phyloP scores from a whole-genome alignment of 2,329 filamentous ascomycete species.

The Blumeriella jaapii region DNA sequence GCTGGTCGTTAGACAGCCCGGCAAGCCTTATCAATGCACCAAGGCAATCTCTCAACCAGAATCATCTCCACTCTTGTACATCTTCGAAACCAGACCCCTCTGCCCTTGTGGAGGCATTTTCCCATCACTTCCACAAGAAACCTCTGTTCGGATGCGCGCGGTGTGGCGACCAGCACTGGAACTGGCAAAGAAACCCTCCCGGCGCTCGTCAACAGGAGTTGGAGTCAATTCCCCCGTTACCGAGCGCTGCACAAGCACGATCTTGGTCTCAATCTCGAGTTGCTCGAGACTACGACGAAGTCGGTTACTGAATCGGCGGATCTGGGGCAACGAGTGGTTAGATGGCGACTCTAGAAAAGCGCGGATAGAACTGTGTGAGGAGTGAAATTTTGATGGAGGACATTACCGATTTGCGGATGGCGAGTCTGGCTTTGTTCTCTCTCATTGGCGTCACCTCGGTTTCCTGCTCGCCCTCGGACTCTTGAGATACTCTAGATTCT shows the following conservation, averaged over 20 bases:
- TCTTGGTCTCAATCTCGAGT: slow-evolving; percentile 6
- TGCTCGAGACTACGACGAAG: slow-evolving; percentile 4
- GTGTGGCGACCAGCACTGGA: neutral
- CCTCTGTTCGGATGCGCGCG: neutral
- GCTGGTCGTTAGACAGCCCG: no score
- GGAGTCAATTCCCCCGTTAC: slow-evolving; percentile 1
- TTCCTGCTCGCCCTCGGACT: neutral
- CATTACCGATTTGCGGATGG: slow-evolving; percentile 3
- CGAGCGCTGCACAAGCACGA: slow-evolving; percentile 1
- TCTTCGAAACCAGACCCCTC: no score
- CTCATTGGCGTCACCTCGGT: neutral
- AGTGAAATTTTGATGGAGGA: neutral
- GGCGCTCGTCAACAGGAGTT: neutral
- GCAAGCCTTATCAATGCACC: no score
- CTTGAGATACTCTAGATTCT: neutral
- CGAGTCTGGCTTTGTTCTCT: neutral
- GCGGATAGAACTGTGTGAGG: neutral
- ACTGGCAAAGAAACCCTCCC: neutral
- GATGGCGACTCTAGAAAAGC: neutral
- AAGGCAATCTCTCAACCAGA: no score
- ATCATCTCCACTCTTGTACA: no score
- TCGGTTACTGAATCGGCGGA: slow-evolving; percentile 1
- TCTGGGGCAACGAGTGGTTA: slow-evolving; percentile 1
- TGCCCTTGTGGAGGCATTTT: no score
- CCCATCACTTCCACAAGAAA: no score